phyloP scores from a whole-genome alignment of 1,284 basidiomycete genomes.

The Inonotus hispidus region DNA sequence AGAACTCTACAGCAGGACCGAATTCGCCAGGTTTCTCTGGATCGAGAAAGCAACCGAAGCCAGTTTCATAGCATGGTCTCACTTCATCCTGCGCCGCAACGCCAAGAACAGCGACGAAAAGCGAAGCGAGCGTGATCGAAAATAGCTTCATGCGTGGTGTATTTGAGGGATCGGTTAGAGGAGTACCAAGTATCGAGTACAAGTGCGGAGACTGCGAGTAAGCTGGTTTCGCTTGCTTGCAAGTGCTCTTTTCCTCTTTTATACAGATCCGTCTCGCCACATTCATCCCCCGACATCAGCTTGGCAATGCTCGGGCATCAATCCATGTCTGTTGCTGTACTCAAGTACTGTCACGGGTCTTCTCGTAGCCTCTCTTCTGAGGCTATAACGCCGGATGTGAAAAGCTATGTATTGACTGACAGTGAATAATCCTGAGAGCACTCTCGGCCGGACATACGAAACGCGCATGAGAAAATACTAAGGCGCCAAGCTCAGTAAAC shows the following conservation, averaged over 20 bases:
- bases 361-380: too few relatives aligned
- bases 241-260: too few relatives aligned
- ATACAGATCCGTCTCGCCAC: too few relatives aligned
- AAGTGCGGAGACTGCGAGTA: too few relatives aligned
- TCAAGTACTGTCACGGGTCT: too few relatives aligned
- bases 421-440: neutral
- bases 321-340: too few relatives aligned
- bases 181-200: too few relatives aligned
- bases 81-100: neutral
- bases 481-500: neutral
- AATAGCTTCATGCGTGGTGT: neutral
- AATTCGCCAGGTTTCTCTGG: neutral
- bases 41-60: neutral
- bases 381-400: too few relatives aligned
- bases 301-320: too few relatives aligned
- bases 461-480: neutral
- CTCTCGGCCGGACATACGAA: neutral
- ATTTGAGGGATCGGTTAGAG: neutral
- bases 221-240: too few relatives aligned
- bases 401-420: too few relatives aligned
- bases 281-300: too few relatives aligned
- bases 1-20: conserved; percentile 1
- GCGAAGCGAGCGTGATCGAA: neutral
- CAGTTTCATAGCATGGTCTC: neutral
- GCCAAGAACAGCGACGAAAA: neutral